phyloP scores from a whole-genome alignment of 495 filamentous ascomycete genomes.

The Clavariopsis aquatica region DNA sequence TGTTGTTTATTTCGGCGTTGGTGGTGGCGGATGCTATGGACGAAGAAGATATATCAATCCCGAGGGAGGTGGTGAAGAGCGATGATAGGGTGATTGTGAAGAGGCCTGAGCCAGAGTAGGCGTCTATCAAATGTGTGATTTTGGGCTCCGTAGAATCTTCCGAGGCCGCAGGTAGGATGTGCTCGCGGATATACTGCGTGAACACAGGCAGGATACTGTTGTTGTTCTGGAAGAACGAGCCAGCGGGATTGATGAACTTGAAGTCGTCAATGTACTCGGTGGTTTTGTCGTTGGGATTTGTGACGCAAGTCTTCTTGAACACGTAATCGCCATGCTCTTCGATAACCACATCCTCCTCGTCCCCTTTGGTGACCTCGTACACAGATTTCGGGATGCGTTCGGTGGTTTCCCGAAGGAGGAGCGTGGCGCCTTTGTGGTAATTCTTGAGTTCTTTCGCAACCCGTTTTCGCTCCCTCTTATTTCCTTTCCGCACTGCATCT shows the following conservation, averaged over 20 bases:
- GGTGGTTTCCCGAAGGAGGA: constrained; percentile 86
- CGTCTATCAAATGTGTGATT: constrained; percentile 88
- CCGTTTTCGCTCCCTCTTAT: constrained; percentile 70
- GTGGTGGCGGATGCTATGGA: constrained; percentile 72
- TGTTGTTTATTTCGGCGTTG: constrained; percentile 76
- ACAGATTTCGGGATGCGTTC: constrained; percentile 60
- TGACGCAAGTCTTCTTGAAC: constrained; percentile 83
- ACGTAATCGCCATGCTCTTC: constrained; percentile 52
- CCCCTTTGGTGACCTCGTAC: constrained; percentile 22
- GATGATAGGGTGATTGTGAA: constrained; percentile 92
- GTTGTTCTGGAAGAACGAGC: constrained; percentile 98
- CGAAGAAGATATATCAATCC: constrained; percentile 68
- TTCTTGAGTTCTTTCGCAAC: constrained; percentile 67
- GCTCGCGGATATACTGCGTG: constrained; percentile 84
- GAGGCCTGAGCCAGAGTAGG: constrained; percentile 94
- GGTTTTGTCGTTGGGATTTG: constrained; percentile 73
- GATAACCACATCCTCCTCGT: constrained; percentile 32
- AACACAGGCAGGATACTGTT: constrained; percentile 94
- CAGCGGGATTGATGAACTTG: constrained; percentile 85
- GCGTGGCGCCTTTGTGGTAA: constrained; percentile 80
- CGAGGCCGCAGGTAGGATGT: constrained; percentile 59
- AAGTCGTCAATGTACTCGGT: constrained; percentile 86
- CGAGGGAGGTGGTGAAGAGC: constrained; percentile 69
- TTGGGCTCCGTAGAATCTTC: constrained; percentile 12
- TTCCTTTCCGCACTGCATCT: constrained; percentile 72